Conservation (phyloP, 768 basidiomycete genomes). For the Podaxis mareebaensis region DNA sequence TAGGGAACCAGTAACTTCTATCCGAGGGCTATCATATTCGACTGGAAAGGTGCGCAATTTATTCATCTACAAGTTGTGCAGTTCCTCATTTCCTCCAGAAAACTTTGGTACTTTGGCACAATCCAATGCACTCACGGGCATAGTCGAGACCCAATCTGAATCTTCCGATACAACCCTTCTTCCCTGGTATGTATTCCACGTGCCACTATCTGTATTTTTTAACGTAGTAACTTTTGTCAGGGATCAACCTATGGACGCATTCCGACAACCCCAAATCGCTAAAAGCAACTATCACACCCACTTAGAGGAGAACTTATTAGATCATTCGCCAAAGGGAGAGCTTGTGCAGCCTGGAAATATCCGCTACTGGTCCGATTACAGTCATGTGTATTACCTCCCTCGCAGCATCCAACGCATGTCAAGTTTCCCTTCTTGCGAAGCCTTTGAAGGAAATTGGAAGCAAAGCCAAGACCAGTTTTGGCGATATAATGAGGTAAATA, state of each 20-base stretch:
- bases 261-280: slow-evolving; percentile 36
- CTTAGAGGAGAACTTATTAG: slow-evolving; percentile 28
- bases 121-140: slow-evolving; percentile 38
- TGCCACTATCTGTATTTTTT: slow-evolving; percentile 10
- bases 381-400: slow-evolving; percentile 62
- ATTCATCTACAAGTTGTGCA: not conserved
- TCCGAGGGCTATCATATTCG: slow-evolving; percentile 68
- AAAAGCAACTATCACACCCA: slow-evolving; percentile 56
- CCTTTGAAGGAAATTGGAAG: slow-evolving; percentile 56
- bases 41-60: slow-evolving; percentile 56
- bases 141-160: slow-evolving; percentile 21
- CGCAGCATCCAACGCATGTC: slow-evolving; percentile 66
- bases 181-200: slow-evolving; percentile 12
- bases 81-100: slow-evolving; percentile 37
- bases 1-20: slow-evolving; percentile 52
- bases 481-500: slow-evolving; percentile 56
- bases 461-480: slow-evolving; percentile 50
- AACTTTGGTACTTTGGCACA: slow-evolving; percentile 64
- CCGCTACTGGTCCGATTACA: slow-evolving; percentile 73
- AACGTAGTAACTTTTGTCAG: slow-evolving; percentile 2
- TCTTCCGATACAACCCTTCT: slow-evolving; percentile 18
- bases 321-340: not conserved
- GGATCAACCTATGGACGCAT: slow-evolving; percentile 16
- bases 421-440: slow-evolving; percentile 57
- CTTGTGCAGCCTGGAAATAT: slow-evolving; percentile 31